A percentile compares a stretch with the other conserved stretches of the same genome.
These are phyloP conservation scores for Aspergillus sclerotialis DNA, from an alignment of 2,329 filamentous ascomycete genomes.

Conservation along the genomic window DNA sequence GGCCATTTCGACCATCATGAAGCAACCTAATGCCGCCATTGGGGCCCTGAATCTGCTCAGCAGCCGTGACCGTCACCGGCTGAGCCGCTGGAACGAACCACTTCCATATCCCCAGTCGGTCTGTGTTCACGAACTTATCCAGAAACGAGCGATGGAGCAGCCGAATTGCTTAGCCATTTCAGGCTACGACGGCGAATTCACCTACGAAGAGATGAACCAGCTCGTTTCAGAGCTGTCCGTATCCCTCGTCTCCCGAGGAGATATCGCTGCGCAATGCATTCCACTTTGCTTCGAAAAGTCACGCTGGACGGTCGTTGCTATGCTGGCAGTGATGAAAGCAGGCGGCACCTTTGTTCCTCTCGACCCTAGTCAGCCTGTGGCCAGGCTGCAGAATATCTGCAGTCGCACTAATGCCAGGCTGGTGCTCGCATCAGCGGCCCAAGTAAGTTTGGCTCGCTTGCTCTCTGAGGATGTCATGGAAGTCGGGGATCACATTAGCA, in stretches of 20 bases:
- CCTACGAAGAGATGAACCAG: conserved; percentile 15
- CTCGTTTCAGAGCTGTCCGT: conserved; percentile 22
- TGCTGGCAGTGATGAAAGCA: conserved; percentile 16
- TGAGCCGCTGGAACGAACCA: conserved; percentile 1
- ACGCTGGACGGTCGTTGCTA: conserved; percentile 12
- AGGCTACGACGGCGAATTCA: conserved; percentile 17
- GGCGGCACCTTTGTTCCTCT: conserved; percentile 17
- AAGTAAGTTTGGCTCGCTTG: background rate
- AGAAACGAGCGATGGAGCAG: background rate
- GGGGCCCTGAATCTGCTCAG: conserved; percentile 1
- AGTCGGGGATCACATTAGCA: background rate
- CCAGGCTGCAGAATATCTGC: conserved; percentile 10
- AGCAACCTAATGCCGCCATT: background rate
- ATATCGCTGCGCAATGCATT: conserved; percentile 15
- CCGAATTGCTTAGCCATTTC: conserved; percentile 6
- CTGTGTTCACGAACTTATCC: background rate
- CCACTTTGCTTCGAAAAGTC: conserved; percentile 21
- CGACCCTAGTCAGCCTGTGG: conserved; percentile 12
- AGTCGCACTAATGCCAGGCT: background rate
- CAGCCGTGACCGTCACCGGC: background rate
- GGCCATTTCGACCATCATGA: background rate
- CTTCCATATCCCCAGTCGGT: background rate
- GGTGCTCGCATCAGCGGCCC: background rate
- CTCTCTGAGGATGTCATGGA: background rate
- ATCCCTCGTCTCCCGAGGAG: conserved; percentile 20